phyloP scores from a whole-genome alignment of 805 yeast genomes.

The Ogataea ramenticola region DNA sequence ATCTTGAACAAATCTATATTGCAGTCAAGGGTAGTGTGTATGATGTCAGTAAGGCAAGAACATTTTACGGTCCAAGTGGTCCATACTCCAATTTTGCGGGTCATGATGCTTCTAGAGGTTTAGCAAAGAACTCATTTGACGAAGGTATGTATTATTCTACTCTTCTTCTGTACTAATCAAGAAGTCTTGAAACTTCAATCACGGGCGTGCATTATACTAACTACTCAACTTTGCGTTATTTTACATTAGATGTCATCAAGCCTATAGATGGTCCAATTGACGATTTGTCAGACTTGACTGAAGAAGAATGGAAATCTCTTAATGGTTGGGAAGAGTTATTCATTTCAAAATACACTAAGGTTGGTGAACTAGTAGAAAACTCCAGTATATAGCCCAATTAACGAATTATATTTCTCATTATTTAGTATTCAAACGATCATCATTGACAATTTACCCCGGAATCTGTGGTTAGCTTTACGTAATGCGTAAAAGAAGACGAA shows the following conservation, averaged over 20 bases:
- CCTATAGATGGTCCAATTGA: conserved; percentile 77
- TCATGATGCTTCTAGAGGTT: conserved; percentile 88
- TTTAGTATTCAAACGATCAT: too few species aligned
- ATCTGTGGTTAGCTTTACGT: too few species aligned
- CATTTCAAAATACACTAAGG: conserved; percentile 68
- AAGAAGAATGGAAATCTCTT: conserved; percentile 57
- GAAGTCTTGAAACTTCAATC: too few species aligned
- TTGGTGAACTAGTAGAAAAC: conserved; percentile 60
- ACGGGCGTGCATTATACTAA: background rate
- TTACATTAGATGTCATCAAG: conserved; percentile 41
- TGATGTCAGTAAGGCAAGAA: conserved; percentile 73
- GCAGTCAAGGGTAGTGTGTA: conserved; percentile 83
- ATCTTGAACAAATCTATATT: conserved; percentile 71
- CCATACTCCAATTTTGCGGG: conserved; percentile 95
- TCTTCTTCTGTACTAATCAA: too few species aligned
- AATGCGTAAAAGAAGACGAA: too few species aligned
- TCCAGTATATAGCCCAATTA: too few species aligned
- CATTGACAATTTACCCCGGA: too few species aligned
- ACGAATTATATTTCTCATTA: too few species aligned
- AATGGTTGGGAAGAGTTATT: conserved; percentile 85
- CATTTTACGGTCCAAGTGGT: conserved; percentile 93
- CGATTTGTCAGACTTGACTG: conserved; percentile 49
- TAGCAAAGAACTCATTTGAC: conserved; percentile 85
- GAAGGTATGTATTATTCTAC: conserved; percentile 22
- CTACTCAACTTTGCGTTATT: background rate